A percentile compares a stretch with the other conserved stretches of the same genome.
Conservation (phyloP, 2,329 filamentous ascomycete species). For the Aspergillus awamori region DNA sequence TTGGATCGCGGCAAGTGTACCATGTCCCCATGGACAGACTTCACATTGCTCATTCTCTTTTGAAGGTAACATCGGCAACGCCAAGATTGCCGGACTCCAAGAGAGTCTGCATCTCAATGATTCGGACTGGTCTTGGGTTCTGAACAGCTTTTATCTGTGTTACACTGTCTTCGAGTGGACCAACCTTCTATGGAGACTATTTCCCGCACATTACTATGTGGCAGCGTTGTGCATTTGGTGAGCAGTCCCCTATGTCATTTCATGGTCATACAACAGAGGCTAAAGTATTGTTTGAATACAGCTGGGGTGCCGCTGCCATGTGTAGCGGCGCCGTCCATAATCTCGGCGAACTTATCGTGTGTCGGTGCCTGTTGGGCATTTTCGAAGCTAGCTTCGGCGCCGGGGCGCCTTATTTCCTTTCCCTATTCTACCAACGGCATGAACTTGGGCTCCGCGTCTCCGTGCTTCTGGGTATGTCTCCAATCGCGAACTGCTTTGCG, state of each 20-base stretch:
- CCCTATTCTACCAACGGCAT: slow-evolving; percentile 55
- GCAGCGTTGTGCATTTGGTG: slow-evolving; percentile 27
- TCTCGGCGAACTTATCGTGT: slow-evolving; percentile 25
- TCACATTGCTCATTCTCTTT: neutral
- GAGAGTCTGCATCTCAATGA: slow-evolving; percentile 23
- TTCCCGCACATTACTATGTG: slow-evolving; percentile 29
- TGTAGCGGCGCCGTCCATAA: slow-evolving; percentile 27
- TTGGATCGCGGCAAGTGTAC: slow-evolving; percentile 24
- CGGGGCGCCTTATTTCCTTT: slow-evolving; percentile 39
- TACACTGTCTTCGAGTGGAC: slow-evolving; percentile 33
- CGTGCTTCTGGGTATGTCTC: slow-evolving; percentile 48
- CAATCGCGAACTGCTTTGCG: slow-evolving; percentile 44
- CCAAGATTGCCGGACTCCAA: slow-evolving; percentile 28
- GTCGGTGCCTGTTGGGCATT: slow-evolving; percentile 26
- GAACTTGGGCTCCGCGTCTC: slow-evolving; percentile 53
- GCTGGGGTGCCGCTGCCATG: slow-evolving; percentile 32
- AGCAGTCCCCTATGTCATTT: neutral
- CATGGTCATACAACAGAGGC: neutral
- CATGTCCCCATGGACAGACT: neutral
- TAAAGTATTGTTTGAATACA: slow-evolving; percentile 5
- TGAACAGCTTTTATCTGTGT: slow-evolving; percentile 31
- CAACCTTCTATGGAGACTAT: slow-evolving; percentile 28
- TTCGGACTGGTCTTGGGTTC: slow-evolving; percentile 29
- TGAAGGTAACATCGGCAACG: slow-evolving; percentile 29
- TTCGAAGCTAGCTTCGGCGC: slow-evolving; percentile 28